These are phyloP conservation scores for Nymphaea thermarum DNA, from an alignment of 164 flowering plant genomes.

Conservation along the genomic window DNA sequence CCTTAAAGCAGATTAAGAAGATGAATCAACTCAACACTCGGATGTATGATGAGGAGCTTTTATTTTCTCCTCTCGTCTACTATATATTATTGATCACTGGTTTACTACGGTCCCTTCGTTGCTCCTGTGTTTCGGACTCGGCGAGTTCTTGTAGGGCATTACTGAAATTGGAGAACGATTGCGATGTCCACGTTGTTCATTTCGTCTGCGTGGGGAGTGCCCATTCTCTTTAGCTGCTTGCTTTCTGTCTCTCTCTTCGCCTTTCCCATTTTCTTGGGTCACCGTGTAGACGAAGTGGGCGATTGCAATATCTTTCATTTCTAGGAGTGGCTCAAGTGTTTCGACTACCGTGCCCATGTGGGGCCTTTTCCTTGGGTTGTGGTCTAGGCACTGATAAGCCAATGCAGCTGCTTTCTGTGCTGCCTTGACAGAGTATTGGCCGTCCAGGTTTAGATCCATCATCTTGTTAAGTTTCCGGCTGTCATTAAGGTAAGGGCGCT, in stretches of 20 bases:
- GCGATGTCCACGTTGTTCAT: background rate
- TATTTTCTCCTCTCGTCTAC: too few relatives aligned
- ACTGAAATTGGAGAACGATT: background rate
- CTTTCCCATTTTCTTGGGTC: background rate
- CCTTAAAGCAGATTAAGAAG: too few relatives aligned
- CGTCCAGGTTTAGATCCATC: conserved; percentile 45
- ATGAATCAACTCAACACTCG: too few relatives aligned
- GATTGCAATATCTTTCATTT: background rate
- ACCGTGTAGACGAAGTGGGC: conserved; percentile 3
- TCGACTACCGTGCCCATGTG: conserved; percentile 11
- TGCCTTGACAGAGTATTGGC: conserved; percentile 32
- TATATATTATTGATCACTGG: too few relatives aligned
- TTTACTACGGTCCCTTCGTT: background rate
- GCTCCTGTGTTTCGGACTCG: background rate
- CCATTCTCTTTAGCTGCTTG: conserved; percentile 1
- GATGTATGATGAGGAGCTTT: too few relatives aligned
- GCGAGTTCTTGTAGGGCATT: background rate
- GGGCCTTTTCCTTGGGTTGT: conserved; percentile 12
- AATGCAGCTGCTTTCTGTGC: conserved; percentile 17
- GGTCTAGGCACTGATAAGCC: conserved; percentile 13
- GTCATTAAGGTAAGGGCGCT: conserved; percentile 28
- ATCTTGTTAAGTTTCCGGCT: conserved; percentile 34
- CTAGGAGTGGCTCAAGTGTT: conserved; percentile 9
- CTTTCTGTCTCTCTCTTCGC: background rate
- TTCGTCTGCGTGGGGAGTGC: background rate